phyloP scores from a whole-genome alignment of 139 green algal species.

The Chlamydomonas asymmetrica region DNA sequence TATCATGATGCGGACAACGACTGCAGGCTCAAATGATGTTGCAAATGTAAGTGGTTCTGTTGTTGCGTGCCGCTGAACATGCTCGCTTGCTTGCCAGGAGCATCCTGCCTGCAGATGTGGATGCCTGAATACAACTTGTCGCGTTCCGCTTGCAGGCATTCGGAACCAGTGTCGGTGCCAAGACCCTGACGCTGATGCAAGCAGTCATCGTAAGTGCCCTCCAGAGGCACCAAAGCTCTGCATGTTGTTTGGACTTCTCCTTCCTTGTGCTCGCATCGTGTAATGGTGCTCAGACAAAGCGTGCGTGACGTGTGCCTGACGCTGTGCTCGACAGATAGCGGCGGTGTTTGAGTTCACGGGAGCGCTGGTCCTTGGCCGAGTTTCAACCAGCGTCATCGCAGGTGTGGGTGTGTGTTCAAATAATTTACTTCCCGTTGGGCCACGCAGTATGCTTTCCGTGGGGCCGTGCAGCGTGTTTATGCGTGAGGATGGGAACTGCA shows the following conservation, averaged over 20 bases:
- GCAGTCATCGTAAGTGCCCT: constrained; percentile 25
- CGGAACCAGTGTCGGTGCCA: constrained; percentile 51
- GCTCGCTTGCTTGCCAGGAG: neutral
- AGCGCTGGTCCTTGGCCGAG: constrained; percentile 42
- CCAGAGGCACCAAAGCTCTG: neutral
- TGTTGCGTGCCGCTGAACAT: neutral
- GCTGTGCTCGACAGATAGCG: constrained; percentile 22
- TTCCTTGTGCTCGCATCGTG: no score
- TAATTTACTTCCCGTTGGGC: no score
- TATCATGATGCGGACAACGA: no score
- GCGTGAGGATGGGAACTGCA: no score
- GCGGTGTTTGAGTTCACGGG: constrained; percentile 46
- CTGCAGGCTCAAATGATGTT: constrained; percentile 31
- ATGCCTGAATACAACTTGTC: neutral
- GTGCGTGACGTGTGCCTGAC: neutral
- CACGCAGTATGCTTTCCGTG: no score
- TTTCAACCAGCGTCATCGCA: constrained; percentile 41
- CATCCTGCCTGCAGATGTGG: neutral
- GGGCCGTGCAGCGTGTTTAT: no score
- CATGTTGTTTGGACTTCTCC: no score
- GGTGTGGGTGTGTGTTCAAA: no score
- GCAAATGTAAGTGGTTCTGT: constrained; percentile 22
- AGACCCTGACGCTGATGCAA: constrained; percentile 51
- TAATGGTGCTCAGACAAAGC: neutral
- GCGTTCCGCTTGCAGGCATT: constrained; percentile 27